Base-by-base conservation (phyloP, 345 rosid species). In the Boechera divaricarpa region DNA sequence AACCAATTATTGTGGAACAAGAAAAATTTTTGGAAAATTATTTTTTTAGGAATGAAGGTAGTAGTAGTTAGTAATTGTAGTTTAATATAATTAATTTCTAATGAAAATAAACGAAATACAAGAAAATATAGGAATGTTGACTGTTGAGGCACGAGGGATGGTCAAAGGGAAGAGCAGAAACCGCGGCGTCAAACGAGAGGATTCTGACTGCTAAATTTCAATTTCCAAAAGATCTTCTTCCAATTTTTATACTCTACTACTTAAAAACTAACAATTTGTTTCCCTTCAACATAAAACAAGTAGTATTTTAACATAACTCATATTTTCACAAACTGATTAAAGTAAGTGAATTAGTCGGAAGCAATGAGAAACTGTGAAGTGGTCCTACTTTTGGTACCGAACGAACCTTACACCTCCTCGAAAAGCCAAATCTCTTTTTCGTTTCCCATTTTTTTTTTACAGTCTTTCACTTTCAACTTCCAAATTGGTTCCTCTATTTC, bases 161-260 rank as follows among this genome's bases (percentile, higher is more conserved):
- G 75, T 77, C 75, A 77, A 77, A 63, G 51, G 51, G 26, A 33
- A 0, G 5, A 77, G 75, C 75, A 70, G 24, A 77, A 77, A 53
- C 70, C 62, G 7, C 70, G 75, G 80, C 80, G 76, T 77, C 76
- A 77, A 77, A 77, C 63, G 2, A 70, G 80, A 77, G 55, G 80
- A 77, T 77, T 63, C 76, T 48, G 75, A 70, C 80, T 42, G 45
- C 10, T 61, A 69, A 63, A 35, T 70, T 70, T 62, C 76, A 63
- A 35, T 77, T 77, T 70, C 76, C 80, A 53, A 77, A 77, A 70
- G 80, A 77, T 77, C 66, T 77, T 47, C n/a, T 47, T 77, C 44
- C 53, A 2, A 26, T 33, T 52, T 52, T 3, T 51, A 76, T 56
- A 75, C 60, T 60, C 57, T 42, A 2, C 0, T 3, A 10, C 44